Conservation (phyloP, 805 yeast genomes). For the Tetrapisispora namnaoensis region DNA sequence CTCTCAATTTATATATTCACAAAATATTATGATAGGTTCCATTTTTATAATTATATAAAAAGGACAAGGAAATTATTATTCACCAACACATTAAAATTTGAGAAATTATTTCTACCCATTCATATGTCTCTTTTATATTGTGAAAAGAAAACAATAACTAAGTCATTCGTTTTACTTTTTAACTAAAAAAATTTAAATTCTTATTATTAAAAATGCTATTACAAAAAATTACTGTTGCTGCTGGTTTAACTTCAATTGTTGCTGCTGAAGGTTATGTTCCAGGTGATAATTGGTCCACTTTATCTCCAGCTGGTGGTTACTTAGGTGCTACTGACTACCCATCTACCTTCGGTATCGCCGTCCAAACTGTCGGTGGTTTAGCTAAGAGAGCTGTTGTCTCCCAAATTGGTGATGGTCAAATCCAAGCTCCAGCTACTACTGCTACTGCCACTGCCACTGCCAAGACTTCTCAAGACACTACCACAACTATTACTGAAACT, state of each 20-base stretch:
- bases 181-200: background rate
- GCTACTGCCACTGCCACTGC: slow-evolving; percentile 14
- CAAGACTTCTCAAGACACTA: slow-evolving; percentile 12
- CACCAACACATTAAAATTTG: too few species aligned
- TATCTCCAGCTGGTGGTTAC: slow-evolving; percentile 52
- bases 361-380: slow-evolving; percentile 37
- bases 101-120: too few species aligned
- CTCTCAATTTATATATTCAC: too few species aligned
- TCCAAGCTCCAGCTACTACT: slow-evolving; percentile 33
- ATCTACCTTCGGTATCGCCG: slow-evolving; percentile 58
- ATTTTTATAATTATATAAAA: too few species aligned
- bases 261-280: slow-evolving; percentile 16
- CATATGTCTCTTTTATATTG: background rate
- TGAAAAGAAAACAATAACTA: background rate
- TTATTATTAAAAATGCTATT: slow-evolving; percentile 18
- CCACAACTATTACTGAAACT: slow-evolving; percentile 14
- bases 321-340: slow-evolving; percentile 50
- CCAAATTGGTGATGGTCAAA: slow-evolving; percentile 35
- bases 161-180: slow-evolving; percentile 1
- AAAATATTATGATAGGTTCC: too few species aligned
- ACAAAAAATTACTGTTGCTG: slow-evolving; percentile 14
- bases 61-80: too few species aligned
- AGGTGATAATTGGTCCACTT: slow-evolving; percentile 47
- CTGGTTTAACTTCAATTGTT: slow-evolving; percentile 12
- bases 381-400: slow-evolving; percentile 15